phyloP scores from a whole-genome alignment of 352 stramenopile species.

The Pythium vanterpoolii region DNA sequence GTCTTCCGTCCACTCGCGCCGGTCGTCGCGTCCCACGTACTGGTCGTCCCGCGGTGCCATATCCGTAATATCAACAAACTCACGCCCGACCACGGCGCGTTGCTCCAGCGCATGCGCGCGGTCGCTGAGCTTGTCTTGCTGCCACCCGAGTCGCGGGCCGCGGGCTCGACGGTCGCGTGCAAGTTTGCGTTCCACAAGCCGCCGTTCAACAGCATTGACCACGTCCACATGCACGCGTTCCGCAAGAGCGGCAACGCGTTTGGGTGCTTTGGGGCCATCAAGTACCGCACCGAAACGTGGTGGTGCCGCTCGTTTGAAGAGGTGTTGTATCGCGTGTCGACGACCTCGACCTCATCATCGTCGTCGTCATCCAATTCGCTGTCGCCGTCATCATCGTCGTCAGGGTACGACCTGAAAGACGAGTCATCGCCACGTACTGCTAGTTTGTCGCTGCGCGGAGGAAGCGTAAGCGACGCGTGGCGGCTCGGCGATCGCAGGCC shows the following conservation, averaged over 20 bases:
- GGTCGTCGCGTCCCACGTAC: constrained; percentile 64
- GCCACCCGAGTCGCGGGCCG: not conserved
- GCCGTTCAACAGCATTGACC: constrained; percentile 87
- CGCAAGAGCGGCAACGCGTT: constrained; percentile 51
- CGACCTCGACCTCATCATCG: not conserved
- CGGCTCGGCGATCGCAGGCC: not conserved
- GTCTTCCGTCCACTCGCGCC: constrained; percentile 72
- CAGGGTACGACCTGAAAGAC: not conserved
- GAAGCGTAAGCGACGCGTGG: not conserved
- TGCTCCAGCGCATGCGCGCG: constrained; percentile 65
- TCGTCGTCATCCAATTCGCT: not conserved
- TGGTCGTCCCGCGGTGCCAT: constrained; percentile 77
- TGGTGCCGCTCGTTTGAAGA: constrained; percentile 81
- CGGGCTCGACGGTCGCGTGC: constrained; percentile 28
- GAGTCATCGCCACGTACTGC: not conserved
- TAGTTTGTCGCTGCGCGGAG: not conserved
- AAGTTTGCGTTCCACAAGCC: constrained; percentile 82
- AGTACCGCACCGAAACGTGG: constrained; percentile 83
- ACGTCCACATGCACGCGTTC: constrained; percentile 88
- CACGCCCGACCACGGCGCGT: constrained; percentile 41
- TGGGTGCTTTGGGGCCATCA: constrained; percentile 66
- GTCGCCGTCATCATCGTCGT: not conserved
- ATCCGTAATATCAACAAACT: constrained; percentile 85
- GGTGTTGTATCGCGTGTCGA: constrained; percentile 38
- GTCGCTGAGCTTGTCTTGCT: constrained; percentile 52